Evolutionary conservation across 306 rosid genomes (phyloP).

Genomic region (Astragalus membranaceus): DNA sequence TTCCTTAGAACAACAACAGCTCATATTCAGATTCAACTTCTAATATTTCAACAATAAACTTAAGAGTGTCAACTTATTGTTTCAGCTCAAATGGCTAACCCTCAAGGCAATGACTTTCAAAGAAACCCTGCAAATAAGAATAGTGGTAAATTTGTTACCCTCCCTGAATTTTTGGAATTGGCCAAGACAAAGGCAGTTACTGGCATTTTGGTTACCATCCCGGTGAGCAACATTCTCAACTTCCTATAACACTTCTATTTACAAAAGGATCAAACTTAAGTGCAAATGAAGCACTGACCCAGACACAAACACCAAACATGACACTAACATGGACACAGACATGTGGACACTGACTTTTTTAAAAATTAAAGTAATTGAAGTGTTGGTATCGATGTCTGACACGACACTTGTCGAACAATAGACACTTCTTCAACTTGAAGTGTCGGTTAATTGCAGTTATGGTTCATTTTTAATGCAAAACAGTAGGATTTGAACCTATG

Average conservation of each 20-base stretch:
- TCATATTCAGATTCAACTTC: not conserved
- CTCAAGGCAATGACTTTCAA: conserved; percentile 16
- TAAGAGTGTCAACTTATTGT: not conserved
- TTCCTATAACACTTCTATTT: not conserved
- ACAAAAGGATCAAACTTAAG: no score
- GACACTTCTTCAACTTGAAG: no score
- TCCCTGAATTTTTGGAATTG: conserved; percentile 65
- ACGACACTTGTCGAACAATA: no score
- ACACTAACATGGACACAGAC: no score
- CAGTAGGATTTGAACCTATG: no score
- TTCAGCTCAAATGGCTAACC: conserved; percentile 59
- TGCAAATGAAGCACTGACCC: no score
- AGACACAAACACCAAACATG: no score
- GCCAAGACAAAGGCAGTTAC: conserved; percentile 68
- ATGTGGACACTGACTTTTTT: no score
- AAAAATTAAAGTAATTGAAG: no score
- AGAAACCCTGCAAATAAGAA: conserved; percentile 76
- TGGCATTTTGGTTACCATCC: conserved; percentile 61
- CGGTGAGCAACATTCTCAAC: conserved; percentile 22
- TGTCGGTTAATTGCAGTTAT: no score
- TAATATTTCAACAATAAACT: conserved; percentile 10
- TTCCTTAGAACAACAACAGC: not conserved
- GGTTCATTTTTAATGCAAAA: no score
- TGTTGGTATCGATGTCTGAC: no score
- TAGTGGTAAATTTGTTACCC: conserved; percentile 55